phyloP scores from a whole-genome alignment of 2,329 filamentous ascomycete species.

The Pseudogymnoascus sp. region DNA sequence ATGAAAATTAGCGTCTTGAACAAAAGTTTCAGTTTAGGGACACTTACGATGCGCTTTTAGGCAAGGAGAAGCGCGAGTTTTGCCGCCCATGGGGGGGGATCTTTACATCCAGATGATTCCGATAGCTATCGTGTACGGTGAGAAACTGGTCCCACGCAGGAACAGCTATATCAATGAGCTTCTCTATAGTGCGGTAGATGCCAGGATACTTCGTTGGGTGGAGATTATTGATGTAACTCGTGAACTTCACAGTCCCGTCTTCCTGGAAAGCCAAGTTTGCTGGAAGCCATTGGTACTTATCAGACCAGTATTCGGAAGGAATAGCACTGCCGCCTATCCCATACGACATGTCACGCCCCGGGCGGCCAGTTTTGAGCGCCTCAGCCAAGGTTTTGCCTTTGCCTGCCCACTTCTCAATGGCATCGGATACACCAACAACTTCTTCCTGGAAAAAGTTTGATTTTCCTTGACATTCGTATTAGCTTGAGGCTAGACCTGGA shows the following conservation, averaged over 20 bases:
- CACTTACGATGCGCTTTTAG: not conserved
- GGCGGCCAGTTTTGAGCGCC: not conserved
- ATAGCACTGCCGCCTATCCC: not conserved
- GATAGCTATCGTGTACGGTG: not conserved
- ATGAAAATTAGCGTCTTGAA: not conserved
- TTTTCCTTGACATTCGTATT: not conserved
- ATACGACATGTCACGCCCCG: not conserved
- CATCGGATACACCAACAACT: conserved; percentile 19
- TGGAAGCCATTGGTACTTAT: conserved; percentile 38
- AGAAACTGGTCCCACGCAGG: conserved; percentile 30
- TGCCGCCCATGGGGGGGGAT: not conserved
- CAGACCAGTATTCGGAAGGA: conserved; percentile 23
- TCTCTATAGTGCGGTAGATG: conserved; percentile 33
- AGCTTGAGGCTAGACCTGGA: not conserved
- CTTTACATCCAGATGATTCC: not conserved
- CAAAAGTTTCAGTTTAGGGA: not conserved
- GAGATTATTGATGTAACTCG: conserved; percentile 39
- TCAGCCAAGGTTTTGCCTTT: conserved; percentile 20
- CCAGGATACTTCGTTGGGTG: conserved; percentile 30
- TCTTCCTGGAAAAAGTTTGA: conserved; percentile 14
- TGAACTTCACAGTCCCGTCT: conserved; percentile 24
- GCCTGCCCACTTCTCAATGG: conserved; percentile 23
- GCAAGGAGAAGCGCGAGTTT: not conserved
- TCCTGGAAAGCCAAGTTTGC: conserved; percentile 29
- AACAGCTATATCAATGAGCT: conserved; percentile 27